Percentiles rank a stretch among this genome's conserved stretches.
phyloP scores from a whole-genome alignment of 257 asterid species.

The Fraxinus excelsior region DNA sequence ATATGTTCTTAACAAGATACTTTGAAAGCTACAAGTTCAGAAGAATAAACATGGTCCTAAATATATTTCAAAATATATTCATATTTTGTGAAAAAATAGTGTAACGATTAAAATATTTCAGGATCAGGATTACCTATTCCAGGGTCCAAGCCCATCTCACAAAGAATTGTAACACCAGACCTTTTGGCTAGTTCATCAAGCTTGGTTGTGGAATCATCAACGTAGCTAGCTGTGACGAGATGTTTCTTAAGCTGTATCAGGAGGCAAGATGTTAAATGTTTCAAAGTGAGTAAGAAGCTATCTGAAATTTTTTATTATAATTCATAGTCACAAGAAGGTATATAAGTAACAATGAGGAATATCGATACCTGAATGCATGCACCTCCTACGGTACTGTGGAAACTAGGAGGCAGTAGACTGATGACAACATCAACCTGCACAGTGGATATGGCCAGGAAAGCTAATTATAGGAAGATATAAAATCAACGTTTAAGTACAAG shows the following conservation, averaged over 20 bases:
- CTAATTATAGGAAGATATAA: background rate
- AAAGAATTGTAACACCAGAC: constrained; percentile 73
- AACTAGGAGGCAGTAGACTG: constrained; percentile 92
- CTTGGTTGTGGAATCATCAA: constrained; percentile 82
- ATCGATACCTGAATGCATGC: constrained; percentile 80
- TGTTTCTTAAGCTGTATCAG: constrained; percentile 71
- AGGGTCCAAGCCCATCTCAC: constrained; percentile 99
- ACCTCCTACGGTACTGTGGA: constrained; percentile 70
- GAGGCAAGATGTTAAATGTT: constrained; percentile 15
- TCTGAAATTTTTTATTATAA: background rate
- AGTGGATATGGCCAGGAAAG: constrained; percentile 38
- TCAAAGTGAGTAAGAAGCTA: constrained; percentile 6
- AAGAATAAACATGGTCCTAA: background rate
- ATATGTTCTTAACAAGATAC: background rate
- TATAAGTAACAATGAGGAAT: background rate
- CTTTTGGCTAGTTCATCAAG: constrained; percentile 74
- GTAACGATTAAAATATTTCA: background rate
- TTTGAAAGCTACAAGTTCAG: background rate
- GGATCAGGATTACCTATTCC: constrained; percentile 71
- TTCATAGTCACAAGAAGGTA: background rate
- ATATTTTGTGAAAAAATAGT: background rate
- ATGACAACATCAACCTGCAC: constrained; percentile 87
- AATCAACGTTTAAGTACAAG: background rate
- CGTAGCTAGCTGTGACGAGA: constrained; percentile 95
- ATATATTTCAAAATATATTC: background rate